Base-by-base conservation (phyloP, 768 basidiomycete genomes). In the Leccinum truebloodii region DNA sequence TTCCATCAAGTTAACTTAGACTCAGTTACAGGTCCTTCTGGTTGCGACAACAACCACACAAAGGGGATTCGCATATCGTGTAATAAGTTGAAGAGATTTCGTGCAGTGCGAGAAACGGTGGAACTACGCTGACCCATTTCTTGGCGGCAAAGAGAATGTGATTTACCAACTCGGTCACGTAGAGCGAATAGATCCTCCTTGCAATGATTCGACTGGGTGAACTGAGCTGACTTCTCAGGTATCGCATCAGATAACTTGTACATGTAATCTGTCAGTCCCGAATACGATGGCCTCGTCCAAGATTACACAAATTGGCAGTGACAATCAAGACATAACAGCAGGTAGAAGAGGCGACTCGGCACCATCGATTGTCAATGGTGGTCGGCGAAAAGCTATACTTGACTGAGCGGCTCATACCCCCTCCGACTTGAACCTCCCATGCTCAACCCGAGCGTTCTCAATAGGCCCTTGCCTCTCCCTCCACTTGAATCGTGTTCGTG, bases 401-500 rank as follows among this genome's bases (percentile, higher is more conserved):
- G 73, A 58, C 39, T 65, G 50, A 75, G 62, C n/a, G 73, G 75
- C 35, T 75, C 73, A 46, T 75, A 75, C 1, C 75, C 75, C 56
- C 76, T 70, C 61, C 75, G 66, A 26, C 62, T 69, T 22, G 76
- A 69, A 22, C 76, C 63, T 20, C 75, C 72, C 77, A 78, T 78
- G 56, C 72, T 63, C 69, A 77, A 59, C 8, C 71, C 71, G 54
- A 74, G 70, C 37, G 68, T 76, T 22, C 68, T 70, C 58, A 78
- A 63, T 6, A 79, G 65, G 24, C 75, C 73, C 65, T 81, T 81
- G 56, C 73, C 63, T 37, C 77, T 75, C 50, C 67, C 69, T 10
- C 68, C 68, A n/a, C 78, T 81, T 30, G 64, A 14, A 59, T 82
- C 86, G 34, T 86, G 84, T 50, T 84, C 86, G 18, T 70, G 73